These are phyloP conservation scores for Phlebiopsis gigantea DNA, from an alignment of 768 basidiomycete species.

Conservation along the genomic window DNA sequence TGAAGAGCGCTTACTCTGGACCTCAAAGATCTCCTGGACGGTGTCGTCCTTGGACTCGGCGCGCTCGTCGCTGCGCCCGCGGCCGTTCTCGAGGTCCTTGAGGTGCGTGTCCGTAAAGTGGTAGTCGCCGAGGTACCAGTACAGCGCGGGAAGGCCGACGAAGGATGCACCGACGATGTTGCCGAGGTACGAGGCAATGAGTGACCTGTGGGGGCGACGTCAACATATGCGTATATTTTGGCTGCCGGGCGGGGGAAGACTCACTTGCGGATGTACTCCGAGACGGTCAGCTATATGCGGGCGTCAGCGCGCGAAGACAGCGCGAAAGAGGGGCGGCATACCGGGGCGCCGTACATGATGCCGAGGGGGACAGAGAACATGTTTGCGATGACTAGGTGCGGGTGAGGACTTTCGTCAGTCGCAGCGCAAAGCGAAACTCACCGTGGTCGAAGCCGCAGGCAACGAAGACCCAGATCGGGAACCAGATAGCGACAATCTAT, in stretches of 20 bases:
- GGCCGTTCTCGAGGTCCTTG: slow-evolving; percentile 6
- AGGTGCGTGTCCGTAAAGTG: slow-evolving; percentile 14
- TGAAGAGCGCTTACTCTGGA: slow-evolving; percentile 5
- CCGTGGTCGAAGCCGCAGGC: slow-evolving; percentile 70
- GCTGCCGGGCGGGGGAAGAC: slow-evolving; percentile 14
- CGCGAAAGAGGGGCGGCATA: slow-evolving; percentile 28
- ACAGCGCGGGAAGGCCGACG: slow-evolving; percentile 58
- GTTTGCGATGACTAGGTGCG: slow-evolving; percentile 54
- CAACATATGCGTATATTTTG: neutral
- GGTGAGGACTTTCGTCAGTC: neutral
- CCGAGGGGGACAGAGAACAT: slow-evolving; percentile 71
- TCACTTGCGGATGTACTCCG: slow-evolving; percentile 63
- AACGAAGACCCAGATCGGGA: slow-evolving; percentile 78
- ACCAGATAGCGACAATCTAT: slow-evolving; percentile 60
- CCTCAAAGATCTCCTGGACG: slow-evolving; percentile 8
- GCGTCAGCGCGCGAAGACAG: neutral
- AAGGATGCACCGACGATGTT: slow-evolving; percentile 63
- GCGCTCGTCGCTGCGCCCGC: neutral
- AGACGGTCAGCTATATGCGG: slow-evolving; percentile 39
- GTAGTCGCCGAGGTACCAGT: slow-evolving; percentile 58
- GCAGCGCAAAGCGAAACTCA: slow-evolving; percentile 20
- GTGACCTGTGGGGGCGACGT: slow-evolving; percentile 33
- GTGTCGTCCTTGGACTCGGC: slow-evolving; percentile 6
- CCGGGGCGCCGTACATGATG: slow-evolving; percentile 65
- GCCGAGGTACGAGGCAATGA: slow-evolving; percentile 61